Conservation (phyloP, 176 grass and related monocot species). For the Bonia amplexicaulis region DNA sequence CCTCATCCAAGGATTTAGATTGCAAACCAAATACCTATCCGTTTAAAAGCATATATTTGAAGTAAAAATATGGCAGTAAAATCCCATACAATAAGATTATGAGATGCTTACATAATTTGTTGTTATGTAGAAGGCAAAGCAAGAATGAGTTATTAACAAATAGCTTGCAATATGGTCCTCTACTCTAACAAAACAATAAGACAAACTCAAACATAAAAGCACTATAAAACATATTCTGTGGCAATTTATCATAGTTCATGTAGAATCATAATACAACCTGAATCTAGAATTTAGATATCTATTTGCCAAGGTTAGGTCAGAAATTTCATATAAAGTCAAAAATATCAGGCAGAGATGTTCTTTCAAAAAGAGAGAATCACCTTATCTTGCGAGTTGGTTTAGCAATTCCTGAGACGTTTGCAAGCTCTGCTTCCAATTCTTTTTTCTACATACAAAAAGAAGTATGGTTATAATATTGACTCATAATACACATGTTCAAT, state of each 20-base stretch:
- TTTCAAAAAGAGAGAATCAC: constrained; percentile 21
- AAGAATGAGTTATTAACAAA: neutral
- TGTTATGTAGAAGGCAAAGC: neutral
- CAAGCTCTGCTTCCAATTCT: constrained; percentile 91
- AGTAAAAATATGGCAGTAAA: neutral
- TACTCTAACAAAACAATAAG: neutral
- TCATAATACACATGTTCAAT: neutral
- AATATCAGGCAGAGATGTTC: neutral
- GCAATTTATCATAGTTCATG: neutral
- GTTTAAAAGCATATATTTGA: neutral
- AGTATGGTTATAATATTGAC: constrained; percentile 4
- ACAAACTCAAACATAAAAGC: neutral
- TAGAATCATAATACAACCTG: neutral
- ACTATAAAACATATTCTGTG: neutral
- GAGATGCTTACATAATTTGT: neutral
- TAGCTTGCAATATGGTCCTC: neutral
- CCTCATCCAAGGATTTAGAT: neutral
- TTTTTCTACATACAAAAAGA: constrained; percentile 77
- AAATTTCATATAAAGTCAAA: constrained; percentile 7
- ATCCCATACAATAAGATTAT: neutral
- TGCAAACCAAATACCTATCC: neutral
- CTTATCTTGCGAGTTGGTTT: constrained; percentile 99
- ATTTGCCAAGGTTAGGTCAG: neutral
- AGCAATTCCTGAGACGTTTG: constrained; percentile 70
- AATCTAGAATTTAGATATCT: neutral